Conservation (phyloP, 306 rosid genomes). For the Purshia tridentata region DNA sequence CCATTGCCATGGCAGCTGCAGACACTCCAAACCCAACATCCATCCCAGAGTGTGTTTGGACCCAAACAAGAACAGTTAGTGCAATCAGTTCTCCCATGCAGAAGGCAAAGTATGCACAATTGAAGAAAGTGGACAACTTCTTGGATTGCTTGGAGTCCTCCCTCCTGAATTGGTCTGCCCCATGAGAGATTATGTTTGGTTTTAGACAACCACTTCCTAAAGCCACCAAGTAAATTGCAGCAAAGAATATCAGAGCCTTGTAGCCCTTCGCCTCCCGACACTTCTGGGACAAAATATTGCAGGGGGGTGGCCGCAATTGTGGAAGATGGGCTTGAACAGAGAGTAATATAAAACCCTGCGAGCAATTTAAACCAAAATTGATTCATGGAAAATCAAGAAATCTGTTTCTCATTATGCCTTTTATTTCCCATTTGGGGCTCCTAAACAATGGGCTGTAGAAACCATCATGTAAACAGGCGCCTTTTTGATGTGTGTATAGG, state of each 20-base stretch:
- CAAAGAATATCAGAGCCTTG: slow-evolving; percentile 44
- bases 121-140: slow-evolving; percentile 57
- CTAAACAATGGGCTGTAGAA: slow-evolving; percentile 5
- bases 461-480: neutral
- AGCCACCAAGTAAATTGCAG: slow-evolving; percentile 59
- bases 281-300: slow-evolving; percentile 28
- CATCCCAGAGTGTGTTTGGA: slow-evolving; percentile 64
- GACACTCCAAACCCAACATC: slow-evolving; percentile 63
- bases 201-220: slow-evolving; percentile 66
- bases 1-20: slow-evolving; percentile 56
- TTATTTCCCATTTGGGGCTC: neutral
- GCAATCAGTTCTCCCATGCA: slow-evolving; percentile 56
- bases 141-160: slow-evolving; percentile 39
- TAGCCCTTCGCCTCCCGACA: slow-evolving; percentile 49
- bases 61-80: slow-evolving; percentile 59
- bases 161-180: slow-evolving; percentile 59
- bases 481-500: neutral
- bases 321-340: slow-evolving; percentile 58
- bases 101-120: slow-evolving; percentile 58
- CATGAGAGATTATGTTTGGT: slow-evolving; percentile 63
- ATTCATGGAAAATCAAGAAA: neutral
- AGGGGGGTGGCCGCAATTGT: slow-evolving; percentile 44
- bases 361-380: neutral
- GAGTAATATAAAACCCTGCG: slow-evolving; percentile 57
- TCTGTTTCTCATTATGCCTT: neutral